Conservation (phyloP, 768 basidiomycete species). For the Leccinum uliginosum region DNA sequence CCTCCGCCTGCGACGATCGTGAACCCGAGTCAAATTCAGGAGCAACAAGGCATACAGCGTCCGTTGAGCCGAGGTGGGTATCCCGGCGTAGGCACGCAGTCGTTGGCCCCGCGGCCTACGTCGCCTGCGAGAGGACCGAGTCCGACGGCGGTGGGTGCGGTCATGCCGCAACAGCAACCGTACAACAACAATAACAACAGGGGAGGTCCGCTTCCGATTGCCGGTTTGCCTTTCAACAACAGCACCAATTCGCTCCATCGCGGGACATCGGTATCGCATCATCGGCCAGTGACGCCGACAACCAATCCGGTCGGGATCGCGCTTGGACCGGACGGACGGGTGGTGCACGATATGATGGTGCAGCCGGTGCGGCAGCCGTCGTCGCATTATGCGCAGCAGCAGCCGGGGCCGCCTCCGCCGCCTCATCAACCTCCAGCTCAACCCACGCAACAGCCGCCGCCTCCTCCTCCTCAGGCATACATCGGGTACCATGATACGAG, state of each 20-base stretch:
- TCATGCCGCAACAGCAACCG: conserved; percentile 1
- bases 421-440: conserved; percentile 1
- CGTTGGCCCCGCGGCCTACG: conserved; percentile 58
- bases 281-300: conserved; percentile 52
- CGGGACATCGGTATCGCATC: conserved; percentile 27
- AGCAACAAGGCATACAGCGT: conserved; percentile 39
- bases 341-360: conserved; percentile 75
- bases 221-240: not conserved
- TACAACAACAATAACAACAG: conserved; percentile 4
- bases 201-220: conserved; percentile 3
- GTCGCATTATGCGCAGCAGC: conserved; percentile 10
- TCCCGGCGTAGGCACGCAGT: conserved; percentile 78
- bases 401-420: not conserved
- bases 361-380: conserved; percentile 16
- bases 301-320: conserved; percentile 81
- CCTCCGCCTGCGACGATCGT: conserved; percentile 12
- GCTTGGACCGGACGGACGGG: conserved; percentile 75
- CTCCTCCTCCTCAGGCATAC: conserved; percentile 18
- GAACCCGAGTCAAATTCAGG: conserved; percentile 21
- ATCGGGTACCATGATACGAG: conserved; percentile 17
- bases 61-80: conserved; percentile 64
- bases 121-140: conserved; percentile 42
- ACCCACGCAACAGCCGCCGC: conserved; percentile 1
- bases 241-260: conserved; percentile 7
- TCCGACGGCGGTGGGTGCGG: conserved; percentile 7